Base-by-base conservation (phyloP, 352 stramenopile genomes). In the Discostella stelligera region DNA sequence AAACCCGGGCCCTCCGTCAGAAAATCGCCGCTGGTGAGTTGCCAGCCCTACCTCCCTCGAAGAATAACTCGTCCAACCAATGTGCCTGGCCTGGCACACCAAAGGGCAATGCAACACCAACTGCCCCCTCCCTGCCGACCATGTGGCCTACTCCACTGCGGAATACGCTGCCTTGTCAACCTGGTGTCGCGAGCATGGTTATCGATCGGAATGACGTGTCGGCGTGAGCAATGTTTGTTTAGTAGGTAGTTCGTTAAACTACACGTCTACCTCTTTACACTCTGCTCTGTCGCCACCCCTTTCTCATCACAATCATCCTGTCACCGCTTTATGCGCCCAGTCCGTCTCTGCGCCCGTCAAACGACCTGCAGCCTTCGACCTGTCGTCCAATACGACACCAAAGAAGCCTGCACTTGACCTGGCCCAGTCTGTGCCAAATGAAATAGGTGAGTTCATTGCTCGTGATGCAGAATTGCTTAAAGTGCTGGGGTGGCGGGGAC, bases 11-110 rank as follows among this genome's bases (percentile, higher is more conserved):
- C 10, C 25, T 63, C n/a, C 55, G 55, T 13, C 8, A 39, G 7
- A 63, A 63, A 44, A 44, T 63, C 55, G 16, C 25, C 18, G 16
- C 25, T 8, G 23, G 32, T 4, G 32, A 20, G 9, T 41, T 63
- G 3, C 55, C 14, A 6, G 55, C 55, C 14, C 30, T 66, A 20
- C 58, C 58, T 21, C 6, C 41, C 30, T 66, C 27, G 30, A 66
- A 66, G 18, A 18, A 25, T 48, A 13, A 66, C 16, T 6, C 9
- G 0, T 37, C 58, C 0, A 30, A 44, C 21, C 23, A 4, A 59
- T 69, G 61, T 73, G 37, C 54, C 41, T 66, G 10, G 18, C 39
- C 2, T 73, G 30, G 27, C 65, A 73, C 41, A 59, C 25, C 20
- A 66, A 59, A 14, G 65, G 65, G 3, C 7, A 20, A 21, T 55